Percentiles rank a stretch among this genome's conserved stretches.
Evolutionary conservation across 2,329 filamentous ascomycete species (phyloP).

Genomic region (Clathrospora elynae): DNA sequence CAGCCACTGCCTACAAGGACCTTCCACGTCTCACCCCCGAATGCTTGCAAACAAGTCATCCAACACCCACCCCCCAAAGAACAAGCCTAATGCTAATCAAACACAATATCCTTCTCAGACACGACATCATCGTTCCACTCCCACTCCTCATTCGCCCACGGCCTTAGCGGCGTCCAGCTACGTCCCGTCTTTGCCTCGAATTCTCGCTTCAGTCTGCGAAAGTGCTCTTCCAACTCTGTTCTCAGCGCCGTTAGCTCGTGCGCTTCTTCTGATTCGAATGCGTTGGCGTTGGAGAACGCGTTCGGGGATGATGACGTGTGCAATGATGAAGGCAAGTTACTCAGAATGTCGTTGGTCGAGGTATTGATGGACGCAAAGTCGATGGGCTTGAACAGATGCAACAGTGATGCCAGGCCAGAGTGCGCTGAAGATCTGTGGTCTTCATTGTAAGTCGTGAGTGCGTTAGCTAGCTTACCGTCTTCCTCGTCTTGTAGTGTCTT

Average conservation of each 20-base stretch:
- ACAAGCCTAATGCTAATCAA: constrained; percentile 1
- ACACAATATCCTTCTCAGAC: background rate
- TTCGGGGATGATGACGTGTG: no score
- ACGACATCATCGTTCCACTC: background rate
- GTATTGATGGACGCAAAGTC: background rate
- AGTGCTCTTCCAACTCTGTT: constrained; percentile 1
- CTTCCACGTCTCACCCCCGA: no score
- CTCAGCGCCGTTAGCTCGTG: background rate
- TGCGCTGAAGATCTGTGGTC: background rate
- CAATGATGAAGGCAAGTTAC: no score
- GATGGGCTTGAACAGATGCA: constrained; percentile 1
- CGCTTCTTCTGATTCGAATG: background rate
- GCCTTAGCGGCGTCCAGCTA: constrained; percentile 6
- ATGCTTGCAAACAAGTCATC: background rate
- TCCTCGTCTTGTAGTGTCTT: background rate
- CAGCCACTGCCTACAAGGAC: no score
- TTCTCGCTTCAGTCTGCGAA: constrained; percentile 4
- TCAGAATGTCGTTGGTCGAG: background rate
- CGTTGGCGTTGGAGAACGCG: no score
- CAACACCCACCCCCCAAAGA: background rate
- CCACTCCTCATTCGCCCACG: constrained; percentile 2
- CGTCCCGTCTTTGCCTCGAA: constrained; percentile 11
- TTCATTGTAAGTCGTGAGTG: no score
- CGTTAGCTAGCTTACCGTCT: background rate
- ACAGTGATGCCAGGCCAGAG: background rate